Base-by-base conservation (phyloP, 1,284 basidiomycete species). In the Fomitopsis betulina region DNA sequence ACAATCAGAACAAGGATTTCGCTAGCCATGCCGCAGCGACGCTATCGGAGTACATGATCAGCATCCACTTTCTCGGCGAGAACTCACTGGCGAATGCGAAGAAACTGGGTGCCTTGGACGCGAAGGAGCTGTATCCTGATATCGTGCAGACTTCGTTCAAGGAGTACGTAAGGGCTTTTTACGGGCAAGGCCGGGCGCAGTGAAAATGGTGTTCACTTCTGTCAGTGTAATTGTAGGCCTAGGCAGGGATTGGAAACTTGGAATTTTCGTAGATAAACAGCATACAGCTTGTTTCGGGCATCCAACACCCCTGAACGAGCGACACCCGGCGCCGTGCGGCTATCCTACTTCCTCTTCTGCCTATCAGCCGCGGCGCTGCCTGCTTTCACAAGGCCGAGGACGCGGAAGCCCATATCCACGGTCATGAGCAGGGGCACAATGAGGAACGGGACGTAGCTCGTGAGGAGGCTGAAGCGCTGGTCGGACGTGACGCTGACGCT, bases 371-470 rank as follows among this genome's bases (percentile, higher is more conserved):
- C 51, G n/a, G 50, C 38, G 40, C 23, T 39, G 19, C 61, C 64
- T 1, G 56, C 59, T 10, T 50, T 45, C 3, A 65, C 57, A 30
- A 79, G 62, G 10, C 63, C 62, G 9, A 65, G 63, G n/a, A 81
- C 58, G 8, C 87, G 78, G 40, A 72, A 57, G 0, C 79, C 78
- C 83, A 93, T 89, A 65, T 94, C 92, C 8, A 89, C 59, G 0
- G 85, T 77, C 81, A 94, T 91, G 9, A 79, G 67, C 5, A 91
- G 66, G 0, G 91, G 90, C 0, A 93, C 71, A 25, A 91, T 38
- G 59, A 90, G 82, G 78, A 89, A 94, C 0, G 91, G 89, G 3
- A 92, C 68, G 65, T 94, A 94, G 65, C 83, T 85, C 10, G 79
- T 78, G 13, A 93, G 74, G n/a, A 94, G 75, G 43, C 87, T 68